These are phyloP conservation scores for Quercus aquifolioides DNA, from an alignment of 306 rosid genomes.

Conservation along the genomic window DNA sequence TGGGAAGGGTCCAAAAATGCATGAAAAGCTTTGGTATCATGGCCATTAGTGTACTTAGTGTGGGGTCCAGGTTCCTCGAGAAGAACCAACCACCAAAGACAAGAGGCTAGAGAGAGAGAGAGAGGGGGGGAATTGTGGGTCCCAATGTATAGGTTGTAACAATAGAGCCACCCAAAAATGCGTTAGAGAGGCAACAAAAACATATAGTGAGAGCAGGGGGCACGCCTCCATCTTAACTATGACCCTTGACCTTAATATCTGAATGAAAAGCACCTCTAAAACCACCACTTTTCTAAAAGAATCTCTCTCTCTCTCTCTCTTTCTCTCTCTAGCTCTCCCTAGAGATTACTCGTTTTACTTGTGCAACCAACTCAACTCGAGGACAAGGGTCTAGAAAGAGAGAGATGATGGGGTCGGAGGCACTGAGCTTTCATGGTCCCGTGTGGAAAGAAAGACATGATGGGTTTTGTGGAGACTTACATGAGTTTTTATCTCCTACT, in stretches of 20 bases:
- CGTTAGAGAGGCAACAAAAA: conserved; percentile 31
- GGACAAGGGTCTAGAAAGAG: conserved; percentile 28
- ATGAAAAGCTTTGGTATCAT: conserved; percentile 46
- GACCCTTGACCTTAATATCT: conserved; percentile 60
- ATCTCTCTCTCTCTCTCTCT: conserved; percentile 8
- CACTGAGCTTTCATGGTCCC: conserved; percentile 54
- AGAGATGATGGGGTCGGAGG: conserved; percentile 57
- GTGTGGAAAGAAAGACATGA: conserved; percentile 18
- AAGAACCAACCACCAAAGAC: conserved; percentile 47
- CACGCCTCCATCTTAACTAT: conserved; percentile 46
- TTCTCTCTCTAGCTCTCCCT: neutral
- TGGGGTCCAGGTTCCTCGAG: conserved; percentile 31
- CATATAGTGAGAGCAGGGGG: conserved; percentile 39
- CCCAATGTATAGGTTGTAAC: conserved; percentile 10
- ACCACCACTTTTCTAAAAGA: conserved; percentile 27
- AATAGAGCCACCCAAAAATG: conserved; percentile 18
- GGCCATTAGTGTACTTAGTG: conserved; percentile 47
- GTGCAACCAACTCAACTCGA: conserved; percentile 44
- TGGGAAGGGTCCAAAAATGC: conserved; percentile 44
- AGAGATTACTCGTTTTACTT: conserved; percentile 19
- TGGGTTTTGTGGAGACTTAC: neutral
- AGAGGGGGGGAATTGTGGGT: neutral
- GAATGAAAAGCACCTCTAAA: conserved; percentile 39
- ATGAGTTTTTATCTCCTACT: neutral
- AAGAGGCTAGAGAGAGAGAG: neutral